These are phyloP conservation scores for Corchorus capsularis DNA, from an alignment of 345 rosid species.

Conservation along the genomic window DNA sequence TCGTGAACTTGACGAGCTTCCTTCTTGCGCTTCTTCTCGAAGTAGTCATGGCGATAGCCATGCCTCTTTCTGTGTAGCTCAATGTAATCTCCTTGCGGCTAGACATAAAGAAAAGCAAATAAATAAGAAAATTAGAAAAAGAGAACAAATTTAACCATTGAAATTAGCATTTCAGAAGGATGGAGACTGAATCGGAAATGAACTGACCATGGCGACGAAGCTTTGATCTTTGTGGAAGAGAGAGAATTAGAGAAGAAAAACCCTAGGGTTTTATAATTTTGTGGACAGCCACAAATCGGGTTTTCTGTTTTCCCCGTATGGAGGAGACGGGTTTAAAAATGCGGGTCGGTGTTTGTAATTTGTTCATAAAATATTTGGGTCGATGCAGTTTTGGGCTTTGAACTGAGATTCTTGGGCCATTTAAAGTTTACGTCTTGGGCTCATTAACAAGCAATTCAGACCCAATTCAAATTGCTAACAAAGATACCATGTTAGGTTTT, in stretches of 20 bases:
- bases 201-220: slow-evolving; percentile 6
- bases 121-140: not conserved
- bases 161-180: not conserved
- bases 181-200: not conserved
- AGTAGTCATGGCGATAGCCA: slow-evolving; percentile 78
- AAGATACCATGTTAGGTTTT: too few species aligned
- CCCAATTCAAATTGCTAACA: too few species aligned
- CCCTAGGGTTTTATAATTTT: slow-evolving; percentile 22
- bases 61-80: slow-evolving; percentile 78
- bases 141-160: not conserved
- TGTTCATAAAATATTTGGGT: not conserved
- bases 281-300: not conserved
- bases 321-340: not conserved
- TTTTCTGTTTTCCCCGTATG: not conserved
- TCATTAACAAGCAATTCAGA: not conserved
- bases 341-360: not conserved
- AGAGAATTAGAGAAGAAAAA: not conserved
- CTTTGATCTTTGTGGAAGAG: slow-evolving; percentile 11
- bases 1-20: slow-evolving; percentile 89
- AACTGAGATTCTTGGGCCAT: not conserved
- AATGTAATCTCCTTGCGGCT: slow-evolving; percentile 98
- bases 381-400: not conserved
- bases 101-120: not conserved
- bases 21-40: slow-evolving; percentile 89
- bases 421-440: not conserved